Evolutionary conservation across 176 grass and related monocot species (phyloP).

Genomic region (Poa annua): DNA sequence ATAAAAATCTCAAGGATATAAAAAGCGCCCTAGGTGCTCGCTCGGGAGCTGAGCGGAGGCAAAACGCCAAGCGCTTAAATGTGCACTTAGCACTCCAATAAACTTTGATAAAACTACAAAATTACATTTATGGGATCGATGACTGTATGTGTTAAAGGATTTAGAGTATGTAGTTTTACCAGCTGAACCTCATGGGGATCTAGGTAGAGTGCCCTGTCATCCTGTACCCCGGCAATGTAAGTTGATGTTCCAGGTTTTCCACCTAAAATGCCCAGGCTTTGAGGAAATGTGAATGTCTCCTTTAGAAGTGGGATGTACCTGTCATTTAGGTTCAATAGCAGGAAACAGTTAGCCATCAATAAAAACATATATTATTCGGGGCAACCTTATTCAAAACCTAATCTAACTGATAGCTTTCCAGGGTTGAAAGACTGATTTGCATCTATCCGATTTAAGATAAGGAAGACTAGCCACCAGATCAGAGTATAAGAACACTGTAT

Average conservation of each 20-base stretch:
- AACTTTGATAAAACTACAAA: neutral
- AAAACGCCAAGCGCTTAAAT: too few species aligned
- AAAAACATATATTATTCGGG: constrained; percentile 30
- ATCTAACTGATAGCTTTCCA: constrained; percentile 1
- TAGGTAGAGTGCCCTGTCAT: constrained; percentile 87
- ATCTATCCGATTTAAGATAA: constrained; percentile 14
- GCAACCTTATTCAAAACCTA: neutral
- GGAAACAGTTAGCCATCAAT: constrained; percentile 15
- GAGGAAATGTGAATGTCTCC: constrained; percentile 96
- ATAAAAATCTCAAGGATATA: neutral
- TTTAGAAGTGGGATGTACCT: constrained; percentile 93
- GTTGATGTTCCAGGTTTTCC: constrained; percentile 96
- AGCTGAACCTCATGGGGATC: constrained; percentile 92
- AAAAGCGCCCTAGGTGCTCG: too few species aligned
- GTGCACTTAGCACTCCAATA: too few species aligned
- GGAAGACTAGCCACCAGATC: neutral
- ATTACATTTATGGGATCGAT: neutral
- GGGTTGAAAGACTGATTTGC: neutral
- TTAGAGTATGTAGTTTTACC: constrained; percentile 46
- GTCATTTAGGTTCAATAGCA: neutral
- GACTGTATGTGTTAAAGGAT: constrained; percentile 13
- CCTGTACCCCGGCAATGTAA: constrained; percentile 94
- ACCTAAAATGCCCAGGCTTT: constrained; percentile 97
- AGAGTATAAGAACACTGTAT: neutral
- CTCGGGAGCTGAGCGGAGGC: too few species aligned